Base-by-base conservation (phyloP, 2,329 filamentous ascomycete species). In the Aschersonia sp. region DNA sequence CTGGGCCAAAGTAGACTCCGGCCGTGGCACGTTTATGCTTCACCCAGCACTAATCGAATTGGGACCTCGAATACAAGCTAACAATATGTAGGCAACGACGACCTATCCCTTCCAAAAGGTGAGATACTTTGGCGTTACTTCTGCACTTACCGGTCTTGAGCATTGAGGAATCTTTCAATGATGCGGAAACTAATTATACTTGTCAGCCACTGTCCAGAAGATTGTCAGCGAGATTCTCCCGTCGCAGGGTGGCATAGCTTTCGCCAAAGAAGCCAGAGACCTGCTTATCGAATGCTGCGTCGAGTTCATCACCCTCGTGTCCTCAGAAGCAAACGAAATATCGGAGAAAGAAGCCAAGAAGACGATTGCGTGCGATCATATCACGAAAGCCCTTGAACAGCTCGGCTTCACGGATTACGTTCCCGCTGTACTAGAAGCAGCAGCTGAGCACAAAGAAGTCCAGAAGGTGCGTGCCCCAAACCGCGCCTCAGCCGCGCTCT, bases 321-420 rank as follows among this genome's bases (percentile, higher is more conserved):
- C 89, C n/a, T 94, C 88, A 45, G 91, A 98, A 70, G 92, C 92
- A 52, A 98, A 98, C 66, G 92, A 98, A 59, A 98, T 98, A 54
- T 94, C 89, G 9, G 92, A 98, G 65, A 95, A 95, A 66, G 92
- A 98, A 61, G 88, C 89, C 45, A 98, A 98, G 73, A 98, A 98
- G 76, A 98, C 92, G 4, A 98, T 98, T 57, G 91, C 91, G 9
- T 94, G 88, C 65, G 92, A 98, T 59, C 92, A 98, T 69, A 94
- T 98, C 58, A 94, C 91, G 60, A 91, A 91, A 61, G 92, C 92
- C 1, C 76, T 98, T 42, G 85, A 91, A 58, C 86, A 94, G 58
- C 78, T 98, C 28, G 92, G 91, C 2, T 98, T 97, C 64, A 77
- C 82, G 7, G 89, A 95, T 57, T 98, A 97, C 61, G 85, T 98